These are phyloP conservation scores for Brassica hybrid DNA, from an alignment of 441 rosid genomes.

Conservation along the genomic window DNA sequence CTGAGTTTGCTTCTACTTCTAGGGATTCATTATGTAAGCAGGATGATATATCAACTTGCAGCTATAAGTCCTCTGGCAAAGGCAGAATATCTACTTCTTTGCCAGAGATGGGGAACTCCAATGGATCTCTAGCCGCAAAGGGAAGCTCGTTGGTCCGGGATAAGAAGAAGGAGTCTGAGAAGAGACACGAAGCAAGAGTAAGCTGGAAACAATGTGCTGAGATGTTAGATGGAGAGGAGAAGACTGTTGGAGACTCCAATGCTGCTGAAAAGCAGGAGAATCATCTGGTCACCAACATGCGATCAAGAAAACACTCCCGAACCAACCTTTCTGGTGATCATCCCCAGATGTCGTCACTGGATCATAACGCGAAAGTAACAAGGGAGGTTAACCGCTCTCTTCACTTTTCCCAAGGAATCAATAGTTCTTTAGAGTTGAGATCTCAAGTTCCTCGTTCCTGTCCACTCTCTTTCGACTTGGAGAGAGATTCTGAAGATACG, in stretches of 20 bases:
- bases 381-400: slow-evolving; percentile 51
- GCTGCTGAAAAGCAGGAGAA: slow-evolving; percentile 6
- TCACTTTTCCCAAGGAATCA: slow-evolving; percentile 64
- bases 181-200: slow-evolving; percentile 23
- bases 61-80: slow-evolving; percentile 41
- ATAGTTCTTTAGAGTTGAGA: background rate
- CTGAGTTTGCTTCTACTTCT: slow-evolving; percentile 54
- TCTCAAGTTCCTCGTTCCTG: slow-evolving; percentile 50
- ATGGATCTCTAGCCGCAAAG: slow-evolving; percentile 12
- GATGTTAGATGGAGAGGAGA: slow-evolving; percentile 35
- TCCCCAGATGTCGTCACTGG: slow-evolving; percentile 40
- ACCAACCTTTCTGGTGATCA: slow-evolving; percentile 20
- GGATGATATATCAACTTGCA: slow-evolving; percentile 42
- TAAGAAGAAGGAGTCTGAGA: slow-evolving; percentile 10
- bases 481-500: slow-evolving; percentile 44
- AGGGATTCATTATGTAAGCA: slow-evolving; percentile 48
- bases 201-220: slow-evolving; percentile 15
- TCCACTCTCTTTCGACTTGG: slow-evolving; percentile 52
- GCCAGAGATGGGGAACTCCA: slow-evolving; percentile 35
- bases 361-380: slow-evolving; percentile 42
- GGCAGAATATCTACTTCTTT: slow-evolving; percentile 21
- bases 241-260: slow-evolving; percentile 3
- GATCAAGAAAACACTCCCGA: slow-evolving; percentile 36
- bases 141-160: background rate
- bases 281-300: slow-evolving; percentile 25